Evolutionary conservation across 1,284 basidiomycete genomes (phyloP), one percentile per base, ranked within the genome.

Genomic region (Grifola frondosa): DNA sequence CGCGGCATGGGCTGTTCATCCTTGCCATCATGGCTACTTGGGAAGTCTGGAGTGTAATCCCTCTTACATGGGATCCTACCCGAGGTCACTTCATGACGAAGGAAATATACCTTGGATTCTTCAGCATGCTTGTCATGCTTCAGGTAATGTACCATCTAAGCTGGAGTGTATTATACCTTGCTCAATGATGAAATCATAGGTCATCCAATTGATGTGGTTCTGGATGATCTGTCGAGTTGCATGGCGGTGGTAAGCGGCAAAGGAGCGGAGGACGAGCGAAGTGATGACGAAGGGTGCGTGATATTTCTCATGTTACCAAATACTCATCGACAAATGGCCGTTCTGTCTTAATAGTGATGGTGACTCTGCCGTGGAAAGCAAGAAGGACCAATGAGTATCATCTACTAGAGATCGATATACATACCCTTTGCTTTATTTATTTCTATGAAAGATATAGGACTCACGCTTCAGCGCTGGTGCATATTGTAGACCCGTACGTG

Each of bases 131-230:
- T 22, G 57, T 74, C 19, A 63, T 74, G 11, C 66, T 93, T 23
- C 82, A 91, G 74, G 84, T 87, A 33, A 32, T 30, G 10, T 12
- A 20, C 9, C 6, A 5, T 17, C 4, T n/a, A 13, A 31, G 21
- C 32, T 17, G 11, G 5, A 5, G 12, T 15, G 10, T 12, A 15
- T 36, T 55, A 53, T 44, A 19, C 42, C 6, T 39, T 42, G 40
- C 51, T 47, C 37, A 22, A 37, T 49, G 24, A 2, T 43, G 31
- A 36, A 43, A 22, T 45, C 64, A 10, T 65, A 92, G 79, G 59
- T 83, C 23, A 63, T 97, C 25, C 84, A 94, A 61, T 69, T 83
- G 13, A 65, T 90, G 31, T 97, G 94, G 95, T 92, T 92, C 66
- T 74, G 73, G 56, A 85, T 88, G 81, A 92, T 95, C 48, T 79